These are phyloP conservation scores for Scytalidium lignicola DNA, from an alignment of 2,329 filamentous ascomycete species.

Conservation along the genomic window DNA sequence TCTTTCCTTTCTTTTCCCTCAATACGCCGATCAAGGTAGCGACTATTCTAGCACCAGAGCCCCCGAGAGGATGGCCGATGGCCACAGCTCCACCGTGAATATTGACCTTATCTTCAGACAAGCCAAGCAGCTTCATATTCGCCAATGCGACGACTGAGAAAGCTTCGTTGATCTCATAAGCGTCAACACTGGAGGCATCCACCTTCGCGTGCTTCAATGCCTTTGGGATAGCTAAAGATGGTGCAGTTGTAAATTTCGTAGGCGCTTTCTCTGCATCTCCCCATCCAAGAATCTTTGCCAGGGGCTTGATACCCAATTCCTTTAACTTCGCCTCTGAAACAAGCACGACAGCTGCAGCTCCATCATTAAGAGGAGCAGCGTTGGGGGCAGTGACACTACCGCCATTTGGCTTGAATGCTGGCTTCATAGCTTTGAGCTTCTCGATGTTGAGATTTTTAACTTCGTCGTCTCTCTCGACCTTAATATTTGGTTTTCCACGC, in stretches of 20 bases:
- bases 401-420: slow-evolving; percentile 70
- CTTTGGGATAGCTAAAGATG: slow-evolving; percentile 92
- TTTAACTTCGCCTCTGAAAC: slow-evolving; percentile 93
- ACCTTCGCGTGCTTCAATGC: slow-evolving; percentile 92
- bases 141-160: slow-evolving; percentile 95
- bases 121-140: slow-evolving; percentile 85
- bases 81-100: slow-evolving; percentile 92
- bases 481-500: slow-evolving; percentile 81
- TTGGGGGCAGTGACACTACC: slow-evolving; percentile 96
- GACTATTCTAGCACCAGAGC: slow-evolving; percentile 88
- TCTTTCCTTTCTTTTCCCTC: slow-evolving; percentile 85
- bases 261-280: slow-evolving; percentile 88
- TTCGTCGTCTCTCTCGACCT: slow-evolving; percentile 85
- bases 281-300: slow-evolving; percentile 97
- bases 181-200: slow-evolving; percentile 72
- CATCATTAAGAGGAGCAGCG: slow-evolving; percentile 93
- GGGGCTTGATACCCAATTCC: slow-evolving; percentile 82
- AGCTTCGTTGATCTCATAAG: slow-evolving; percentile 98
- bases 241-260: slow-evolving; percentile 92
- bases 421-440: slow-evolving; percentile 80
- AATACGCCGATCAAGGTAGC: slow-evolving; percentile 86
- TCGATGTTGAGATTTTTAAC: slow-evolving; percentile 87
- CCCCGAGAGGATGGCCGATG: slow-evolving; percentile 90
- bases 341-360: slow-evolving; percentile 85
- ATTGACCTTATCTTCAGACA: slow-evolving; percentile 85